phyloP scores from a whole-genome alignment of 495 filamentous ascomycete species.

The Penicillium subrubescens region DNA sequence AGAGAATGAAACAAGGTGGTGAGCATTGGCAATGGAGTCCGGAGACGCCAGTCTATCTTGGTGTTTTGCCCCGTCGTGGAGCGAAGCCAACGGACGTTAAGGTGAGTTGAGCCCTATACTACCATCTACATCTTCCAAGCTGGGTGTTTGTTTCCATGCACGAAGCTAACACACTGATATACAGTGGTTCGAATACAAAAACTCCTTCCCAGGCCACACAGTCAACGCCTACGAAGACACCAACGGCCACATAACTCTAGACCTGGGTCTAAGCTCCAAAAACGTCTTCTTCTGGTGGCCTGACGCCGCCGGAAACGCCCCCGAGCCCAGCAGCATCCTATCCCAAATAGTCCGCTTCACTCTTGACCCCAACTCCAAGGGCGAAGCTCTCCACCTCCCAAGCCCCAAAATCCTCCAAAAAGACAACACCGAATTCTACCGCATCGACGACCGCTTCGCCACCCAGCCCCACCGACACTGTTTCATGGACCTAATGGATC shows the following conservation, averaged over 20 bases:
- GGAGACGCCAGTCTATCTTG: conserved; percentile 53
- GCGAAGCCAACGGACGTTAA: conserved; percentile 50
- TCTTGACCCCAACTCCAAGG: conserved; percentile 19
- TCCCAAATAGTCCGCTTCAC: conserved; percentile 31
- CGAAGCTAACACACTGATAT: background rate
- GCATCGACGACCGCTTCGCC: conserved; percentile 59
- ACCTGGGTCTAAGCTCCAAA: conserved; percentile 57
- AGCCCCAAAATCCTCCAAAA: conserved; percentile 40
- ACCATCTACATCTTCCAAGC: background rate
- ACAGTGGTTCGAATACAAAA: conserved; percentile 21
- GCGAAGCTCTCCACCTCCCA: conserved; percentile 15
- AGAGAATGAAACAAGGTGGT: conserved; percentile 53
- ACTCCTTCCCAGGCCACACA: conserved; percentile 50
- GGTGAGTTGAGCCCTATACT: conserved; percentile 29
- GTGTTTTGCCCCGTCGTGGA: conserved; percentile 49
- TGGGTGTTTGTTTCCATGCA: background rate
- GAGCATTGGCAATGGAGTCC: conserved; percentile 61
- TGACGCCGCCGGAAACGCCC: conserved; percentile 35
- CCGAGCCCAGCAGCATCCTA: conserved; percentile 24
- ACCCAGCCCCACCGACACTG: conserved; percentile 56
- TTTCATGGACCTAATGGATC: conserved; percentile 54
- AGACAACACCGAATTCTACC: conserved; percentile 57
- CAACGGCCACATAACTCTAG: conserved; percentile 50
- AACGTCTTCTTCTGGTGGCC: conserved; percentile 63
- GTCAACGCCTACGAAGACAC: conserved; percentile 54